Evolutionary conservation across 2,329 filamentous ascomycete species (phyloP), one percentile per base, ranked within the genome.

Genomic region (Allantophomopsis lycopodina): DNA sequence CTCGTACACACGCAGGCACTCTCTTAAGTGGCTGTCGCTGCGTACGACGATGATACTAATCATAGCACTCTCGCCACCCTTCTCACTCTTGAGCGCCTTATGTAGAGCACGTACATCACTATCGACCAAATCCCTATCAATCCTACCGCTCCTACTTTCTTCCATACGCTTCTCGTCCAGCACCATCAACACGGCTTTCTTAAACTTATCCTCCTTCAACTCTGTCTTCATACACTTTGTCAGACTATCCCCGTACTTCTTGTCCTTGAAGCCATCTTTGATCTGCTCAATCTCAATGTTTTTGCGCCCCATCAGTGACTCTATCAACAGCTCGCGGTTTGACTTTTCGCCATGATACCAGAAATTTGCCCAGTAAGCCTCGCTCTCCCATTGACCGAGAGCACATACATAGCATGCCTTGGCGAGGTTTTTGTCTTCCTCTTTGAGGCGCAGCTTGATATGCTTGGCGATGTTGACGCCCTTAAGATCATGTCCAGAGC

Each of bases 311-410:
- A 95, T 94, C 15, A 98, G 71, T 5, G 79, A 76, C 60, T 98
- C 91, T 51, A 96, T 95, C 39, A 98, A 72, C 30, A 98, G 69
- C 59, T 96, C 89, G 5, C 88, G 76, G 2, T 86, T 73, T 7
- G 79, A 84, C 51, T 80, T 83, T 58, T 89, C 83, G 31, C 80
- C 79, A 55, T 95, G 89, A 62, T 95, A 96, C 79, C 87, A 96
- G 60, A 86, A 94, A 58, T 95, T 96, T 43, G 89, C 87, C 88
- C 91, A 98, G 67, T 94, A 94, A 0, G 86, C 85, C 59, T 98
- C 91, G 49, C 79, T 81, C 62, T 95, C 91, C 79, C 87, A 96
- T 39, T 73, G 73, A 8, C 91, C 91, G 0, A 96, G 72, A 0
- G 89, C 87, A 2, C 85, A 88, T 3, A 88, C 78, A 58, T 96